Conservation (phyloP, 139 green algal genomes). For the Nannochloris sp. region DNA sequence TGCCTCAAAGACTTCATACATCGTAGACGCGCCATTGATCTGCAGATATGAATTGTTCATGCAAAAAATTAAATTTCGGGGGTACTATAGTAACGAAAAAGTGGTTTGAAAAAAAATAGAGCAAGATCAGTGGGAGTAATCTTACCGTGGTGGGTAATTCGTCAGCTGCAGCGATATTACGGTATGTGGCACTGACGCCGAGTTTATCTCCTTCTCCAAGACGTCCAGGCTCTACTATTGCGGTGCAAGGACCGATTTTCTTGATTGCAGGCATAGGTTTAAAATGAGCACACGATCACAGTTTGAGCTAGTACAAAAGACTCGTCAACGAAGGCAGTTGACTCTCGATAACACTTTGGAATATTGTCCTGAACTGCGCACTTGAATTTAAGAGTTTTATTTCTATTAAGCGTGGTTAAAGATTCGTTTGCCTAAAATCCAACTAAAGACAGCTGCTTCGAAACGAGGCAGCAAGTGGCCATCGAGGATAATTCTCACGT, state of each 20-base stretch:
- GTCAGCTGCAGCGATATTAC: neutral
- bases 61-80: too few relatives aligned
- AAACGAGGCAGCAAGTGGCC: too few relatives aligned
- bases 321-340: too few relatives aligned
- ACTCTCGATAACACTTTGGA: too few relatives aligned
- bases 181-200: neutral
- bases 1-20: constrained; percentile 68
- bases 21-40: constrained; percentile 43
- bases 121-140: neutral
- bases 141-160: constrained; percentile 2
- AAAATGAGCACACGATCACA: too few relatives aligned
- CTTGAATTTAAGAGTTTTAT: too few relatives aligned
- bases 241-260: constrained; percentile 2
- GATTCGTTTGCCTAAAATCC: too few relatives aligned
- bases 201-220: neutral
- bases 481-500: too few relatives aligned
- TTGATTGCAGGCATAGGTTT: neutral
- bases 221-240: neutral
- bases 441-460: too few relatives aligned
- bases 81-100: neutral
- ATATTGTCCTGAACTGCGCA: too few relatives aligned
- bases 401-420: too few relatives aligned
- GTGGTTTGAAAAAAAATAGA: neutral
- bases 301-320: too few relatives aligned
- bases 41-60: neutral